phyloP scores from a whole-genome alignment of 257 asterid genomes.

The Solanum pennellii region DNA sequence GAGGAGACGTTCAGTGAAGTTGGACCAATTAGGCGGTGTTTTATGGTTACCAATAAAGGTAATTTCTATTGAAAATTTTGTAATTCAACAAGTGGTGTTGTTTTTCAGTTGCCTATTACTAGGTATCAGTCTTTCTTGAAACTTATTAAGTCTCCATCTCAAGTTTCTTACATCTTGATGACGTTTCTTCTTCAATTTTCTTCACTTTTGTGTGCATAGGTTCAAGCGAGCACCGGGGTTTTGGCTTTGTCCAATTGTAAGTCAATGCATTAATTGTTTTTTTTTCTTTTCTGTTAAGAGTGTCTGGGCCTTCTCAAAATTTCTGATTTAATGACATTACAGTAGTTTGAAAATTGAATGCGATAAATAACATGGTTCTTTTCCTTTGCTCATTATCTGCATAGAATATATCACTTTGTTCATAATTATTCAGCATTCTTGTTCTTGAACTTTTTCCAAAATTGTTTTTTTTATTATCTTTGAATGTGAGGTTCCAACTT shows the following conservation, averaged over 20 bases:
- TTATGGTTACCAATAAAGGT: slow-evolving; percentile 85
- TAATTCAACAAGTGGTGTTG: neutral
- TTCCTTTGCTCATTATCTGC: neutral
- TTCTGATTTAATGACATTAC: neutral
- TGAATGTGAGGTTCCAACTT: neutral
- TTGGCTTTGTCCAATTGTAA: slow-evolving; percentile 95
- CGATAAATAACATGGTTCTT: neutral
- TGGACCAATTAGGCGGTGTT: slow-evolving; percentile 89
- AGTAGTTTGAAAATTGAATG: neutral
- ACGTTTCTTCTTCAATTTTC: neutral
- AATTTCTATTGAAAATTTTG: neutral
- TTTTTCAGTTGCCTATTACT: neutral
- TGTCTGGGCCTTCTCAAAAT: neutral
- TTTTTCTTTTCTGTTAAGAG: neutral
- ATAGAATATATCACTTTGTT: neutral
- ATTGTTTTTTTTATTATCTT: neutral
- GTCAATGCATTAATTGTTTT: slow-evolving; percentile 5
- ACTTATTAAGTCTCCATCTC: neutral
- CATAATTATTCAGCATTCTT: neutral
- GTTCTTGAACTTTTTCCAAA: neutral
- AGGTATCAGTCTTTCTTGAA: neutral
- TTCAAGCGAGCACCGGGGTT: slow-evolving; percentile 75
- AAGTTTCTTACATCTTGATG: neutral
- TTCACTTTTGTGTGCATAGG: slow-evolving; percentile 22
- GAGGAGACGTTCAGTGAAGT: slow-evolving; percentile 90